Conservation (phyloP, 441 rosid genomes). For the Erodium texanum region DNA sequence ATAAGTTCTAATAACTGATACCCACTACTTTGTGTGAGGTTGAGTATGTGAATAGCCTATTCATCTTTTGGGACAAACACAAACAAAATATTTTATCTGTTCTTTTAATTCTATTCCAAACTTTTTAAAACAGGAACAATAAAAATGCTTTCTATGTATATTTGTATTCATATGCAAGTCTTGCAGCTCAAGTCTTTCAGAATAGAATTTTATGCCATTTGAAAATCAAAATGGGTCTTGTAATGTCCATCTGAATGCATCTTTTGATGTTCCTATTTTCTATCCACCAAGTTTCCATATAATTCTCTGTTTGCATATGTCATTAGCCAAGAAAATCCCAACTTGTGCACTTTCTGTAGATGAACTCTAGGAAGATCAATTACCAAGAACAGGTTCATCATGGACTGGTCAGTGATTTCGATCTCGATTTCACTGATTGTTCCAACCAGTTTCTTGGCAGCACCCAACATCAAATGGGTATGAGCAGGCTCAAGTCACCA, state of each 20-base stretch:
- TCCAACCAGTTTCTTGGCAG: constrained; percentile 22
- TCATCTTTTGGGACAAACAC: not conserved
- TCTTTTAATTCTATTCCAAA: not conserved
- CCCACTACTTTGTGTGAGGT: not conserved
- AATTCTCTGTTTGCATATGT: not conserved
- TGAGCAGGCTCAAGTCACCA: constrained; percentile 47
- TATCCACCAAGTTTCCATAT: not conserved
- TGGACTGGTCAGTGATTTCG: constrained; percentile 20
- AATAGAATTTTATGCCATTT: not conserved
- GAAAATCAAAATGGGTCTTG: not conserved
- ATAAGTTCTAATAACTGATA: not conserved
- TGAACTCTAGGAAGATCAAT: constrained; percentile 34
- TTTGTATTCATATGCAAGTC: not conserved
- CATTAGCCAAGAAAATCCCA: not conserved
- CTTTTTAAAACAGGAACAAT: not conserved
- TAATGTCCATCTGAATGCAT: constrained; percentile 1
- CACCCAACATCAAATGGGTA: constrained; percentile 15
- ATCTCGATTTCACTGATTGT: constrained; percentile 25
- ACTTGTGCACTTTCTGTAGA: constrained; percentile 13
- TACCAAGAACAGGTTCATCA: constrained; percentile 24
- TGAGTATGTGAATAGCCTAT: not conserved
- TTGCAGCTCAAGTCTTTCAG: not conserved
- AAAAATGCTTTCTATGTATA: not conserved
- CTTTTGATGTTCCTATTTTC: not conserved
- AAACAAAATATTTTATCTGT: not conserved